These are phyloP conservation scores for Blastobotrys attinorum DNA, from an alignment of 805 yeast genomes.

Conservation along the genomic window DNA sequence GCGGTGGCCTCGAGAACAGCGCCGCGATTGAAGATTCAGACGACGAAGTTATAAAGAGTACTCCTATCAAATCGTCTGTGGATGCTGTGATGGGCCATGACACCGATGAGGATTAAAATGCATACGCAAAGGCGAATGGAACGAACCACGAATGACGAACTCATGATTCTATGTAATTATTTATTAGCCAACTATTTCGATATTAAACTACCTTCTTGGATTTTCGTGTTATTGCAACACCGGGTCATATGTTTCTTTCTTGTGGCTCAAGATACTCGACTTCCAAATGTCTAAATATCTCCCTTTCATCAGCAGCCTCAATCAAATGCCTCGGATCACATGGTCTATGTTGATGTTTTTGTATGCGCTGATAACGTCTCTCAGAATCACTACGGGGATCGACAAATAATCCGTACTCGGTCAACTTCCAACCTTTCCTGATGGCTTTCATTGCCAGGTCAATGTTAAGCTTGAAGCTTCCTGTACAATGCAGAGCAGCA, in stretches of 20 bases:
- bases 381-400: too few species aligned
- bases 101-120: too few species aligned
- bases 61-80: not conserved
- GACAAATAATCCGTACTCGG: slow-evolving; percentile 40
- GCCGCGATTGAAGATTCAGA: slow-evolving; percentile 6
- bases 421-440: slow-evolving; percentile 33
- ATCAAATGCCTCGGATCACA: slow-evolving; percentile 24
- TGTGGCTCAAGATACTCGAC: slow-evolving; percentile 31
- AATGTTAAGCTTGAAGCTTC: slow-evolving; percentile 45
- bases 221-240: too few species aligned
- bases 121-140: too few species aligned
- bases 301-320: slow-evolving; percentile 38
- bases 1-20: not conserved
- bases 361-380: too few species aligned
- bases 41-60: slow-evolving; percentile 3
- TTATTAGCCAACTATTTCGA: too few species aligned
- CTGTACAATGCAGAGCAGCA: slow-evolving; percentile 44
- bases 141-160: too few species aligned
- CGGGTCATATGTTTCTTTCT: slow-evolving; percentile 24
- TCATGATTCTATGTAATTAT: too few species aligned
- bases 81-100: too few species aligned
- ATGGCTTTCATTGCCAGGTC: slow-evolving; percentile 37
- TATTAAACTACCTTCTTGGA: too few species aligned
- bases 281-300: slow-evolving; percentile 39
- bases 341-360: not conserved